A percentile compares a stretch with the other conserved stretches of the same genome.
Conservation (phyloP, 495 filamentous ascomycete species). For the Bacidia rubella region DNA sequence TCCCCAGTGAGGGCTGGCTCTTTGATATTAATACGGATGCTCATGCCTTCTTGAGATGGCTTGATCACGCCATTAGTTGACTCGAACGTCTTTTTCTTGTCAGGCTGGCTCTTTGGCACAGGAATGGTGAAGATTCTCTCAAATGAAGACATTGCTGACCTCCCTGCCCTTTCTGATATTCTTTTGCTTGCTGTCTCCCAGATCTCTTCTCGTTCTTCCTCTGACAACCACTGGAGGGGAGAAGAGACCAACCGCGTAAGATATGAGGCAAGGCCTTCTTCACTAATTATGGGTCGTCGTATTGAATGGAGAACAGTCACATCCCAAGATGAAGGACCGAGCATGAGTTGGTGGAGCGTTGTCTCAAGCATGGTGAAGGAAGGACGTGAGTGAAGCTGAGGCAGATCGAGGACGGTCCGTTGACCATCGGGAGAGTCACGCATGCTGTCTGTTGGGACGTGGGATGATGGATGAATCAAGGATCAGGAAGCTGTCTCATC, state of each 20-base stretch:
- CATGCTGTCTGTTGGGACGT: background rate
- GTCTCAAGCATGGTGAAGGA: conserved; percentile 32
- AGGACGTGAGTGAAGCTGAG: conserved; percentile 37
- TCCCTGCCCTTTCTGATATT: conserved; percentile 71
- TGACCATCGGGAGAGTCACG: background rate
- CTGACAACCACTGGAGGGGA: conserved; percentile 60
- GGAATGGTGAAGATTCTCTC: conserved; percentile 59
- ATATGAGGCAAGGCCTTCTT: conserved; percentile 40
- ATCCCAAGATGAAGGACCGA: conserved; percentile 27
- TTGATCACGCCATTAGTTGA: conserved; percentile 11
- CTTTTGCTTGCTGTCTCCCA: conserved; percentile 69
- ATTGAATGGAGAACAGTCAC: background rate
- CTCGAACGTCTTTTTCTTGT: background rate
- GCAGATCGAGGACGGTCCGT: conserved; percentile 38
- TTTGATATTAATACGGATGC: conserved; percentile 57
- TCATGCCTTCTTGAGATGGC: conserved; percentile 25
- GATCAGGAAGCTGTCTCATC: no score
- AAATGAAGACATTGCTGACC: conserved; percentile 66
- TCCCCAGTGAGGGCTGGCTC: conserved; percentile 81
- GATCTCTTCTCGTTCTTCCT: conserved; percentile 55
- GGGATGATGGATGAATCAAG: no score
- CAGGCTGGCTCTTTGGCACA: no score
- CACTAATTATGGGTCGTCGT: conserved; percentile 14
- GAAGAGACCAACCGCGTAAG: conserved; percentile 67
- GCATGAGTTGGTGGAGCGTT: conserved; percentile 29